A percentile compares a stretch with the other conserved stretches of the same genome.
These are phyloP conservation scores for Chaetoscypha palmicola DNA, from an alignment of 2,329 filamentous ascomycete species.

Conservation along the genomic window DNA sequence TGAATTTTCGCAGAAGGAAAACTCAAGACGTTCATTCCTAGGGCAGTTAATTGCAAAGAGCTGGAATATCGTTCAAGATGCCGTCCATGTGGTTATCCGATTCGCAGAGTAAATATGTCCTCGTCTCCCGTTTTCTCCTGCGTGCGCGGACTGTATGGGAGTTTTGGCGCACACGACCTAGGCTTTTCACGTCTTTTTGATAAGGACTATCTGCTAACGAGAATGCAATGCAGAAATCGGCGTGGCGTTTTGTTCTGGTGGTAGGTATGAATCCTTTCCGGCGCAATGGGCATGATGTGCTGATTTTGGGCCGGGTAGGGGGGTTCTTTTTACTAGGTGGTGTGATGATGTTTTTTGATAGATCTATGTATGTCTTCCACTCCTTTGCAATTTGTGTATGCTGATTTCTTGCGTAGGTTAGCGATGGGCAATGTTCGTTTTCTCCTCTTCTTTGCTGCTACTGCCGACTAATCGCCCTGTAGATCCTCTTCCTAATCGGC, in stretches of 20 bases:
- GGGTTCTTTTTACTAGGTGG: constrained; percentile 92
- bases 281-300: background rate
- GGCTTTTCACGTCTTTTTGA: constrained; percentile 6
- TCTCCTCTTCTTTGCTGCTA: constrained; percentile 14
- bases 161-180: constrained; percentile 18
- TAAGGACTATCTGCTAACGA: constrained; percentile 25
- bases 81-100: constrained; percentile 88
- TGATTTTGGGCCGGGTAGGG: constrained; percentile 45
- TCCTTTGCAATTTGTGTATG: constrained; percentile 1
- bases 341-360: constrained; percentile 95
- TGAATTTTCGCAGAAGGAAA: too few relatives aligned
- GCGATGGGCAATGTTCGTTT: constrained; percentile 75
- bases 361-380: constrained; percentile 66
- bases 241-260: constrained; percentile 94
- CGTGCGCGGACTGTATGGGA: background rate
- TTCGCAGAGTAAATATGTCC: constrained; percentile 72
- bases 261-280: constrained; percentile 49
- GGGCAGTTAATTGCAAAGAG: background rate
- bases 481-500: constrained; percentile 97
- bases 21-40: too few relatives aligned
- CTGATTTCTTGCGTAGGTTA: constrained; percentile 50
- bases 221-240: constrained; percentile 65
- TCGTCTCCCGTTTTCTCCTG: too few relatives aligned
- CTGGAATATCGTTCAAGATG: constrained; percentile 23
- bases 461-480: constrained; percentile 6